These are phyloP conservation scores for Aureobasidium melanogenum DNA, from an alignment of 2,329 filamentous ascomycete species.

Conservation along the genomic window DNA sequence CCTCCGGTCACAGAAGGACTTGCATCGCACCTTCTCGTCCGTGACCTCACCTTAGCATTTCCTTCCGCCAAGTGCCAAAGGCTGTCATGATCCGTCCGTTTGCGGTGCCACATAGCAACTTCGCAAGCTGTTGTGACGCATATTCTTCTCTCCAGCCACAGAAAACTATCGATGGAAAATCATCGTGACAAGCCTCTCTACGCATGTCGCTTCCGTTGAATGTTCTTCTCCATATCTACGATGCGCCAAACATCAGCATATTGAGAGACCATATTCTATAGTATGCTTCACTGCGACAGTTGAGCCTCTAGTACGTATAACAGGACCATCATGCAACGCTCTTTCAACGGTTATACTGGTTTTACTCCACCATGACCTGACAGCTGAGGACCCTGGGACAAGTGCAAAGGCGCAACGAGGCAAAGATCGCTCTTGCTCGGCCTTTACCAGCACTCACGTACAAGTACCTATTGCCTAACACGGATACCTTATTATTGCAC, in stretches of 20 bases:
- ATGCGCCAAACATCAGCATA: not conserved
- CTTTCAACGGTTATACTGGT: not conserved
- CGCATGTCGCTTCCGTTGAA: not conserved
- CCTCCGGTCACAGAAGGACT: too few species aligned
- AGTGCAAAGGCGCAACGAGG: not conserved
- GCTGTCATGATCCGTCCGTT: not conserved
- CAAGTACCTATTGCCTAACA: not conserved
- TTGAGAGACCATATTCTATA: not conserved
- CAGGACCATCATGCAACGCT: not conserved
- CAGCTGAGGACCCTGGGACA: not conserved
- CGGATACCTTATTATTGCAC: not conserved
- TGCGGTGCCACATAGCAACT: not conserved
- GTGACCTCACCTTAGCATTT: too few species aligned
- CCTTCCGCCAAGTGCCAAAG: too few species aligned
- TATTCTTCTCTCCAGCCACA: too few species aligned
- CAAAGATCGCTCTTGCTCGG: not conserved
- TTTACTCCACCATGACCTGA: conserved; percentile 4
- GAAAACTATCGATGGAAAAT: not conserved
- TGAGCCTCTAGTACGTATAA: not conserved
- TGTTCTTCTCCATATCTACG: not conserved
- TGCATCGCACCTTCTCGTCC: not conserved
- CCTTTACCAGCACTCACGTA: not conserved
- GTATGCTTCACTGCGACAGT: not conserved
- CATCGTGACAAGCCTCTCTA: not conserved
- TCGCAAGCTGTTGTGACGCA: not conserved